A percentile compares a stretch with the other conserved stretches of the same genome.
These are phyloP conservation scores for Hypoxylon lienhwacheense DNA, from an alignment of 495 filamentous ascomycete species.

Conservation along the genomic window DNA sequence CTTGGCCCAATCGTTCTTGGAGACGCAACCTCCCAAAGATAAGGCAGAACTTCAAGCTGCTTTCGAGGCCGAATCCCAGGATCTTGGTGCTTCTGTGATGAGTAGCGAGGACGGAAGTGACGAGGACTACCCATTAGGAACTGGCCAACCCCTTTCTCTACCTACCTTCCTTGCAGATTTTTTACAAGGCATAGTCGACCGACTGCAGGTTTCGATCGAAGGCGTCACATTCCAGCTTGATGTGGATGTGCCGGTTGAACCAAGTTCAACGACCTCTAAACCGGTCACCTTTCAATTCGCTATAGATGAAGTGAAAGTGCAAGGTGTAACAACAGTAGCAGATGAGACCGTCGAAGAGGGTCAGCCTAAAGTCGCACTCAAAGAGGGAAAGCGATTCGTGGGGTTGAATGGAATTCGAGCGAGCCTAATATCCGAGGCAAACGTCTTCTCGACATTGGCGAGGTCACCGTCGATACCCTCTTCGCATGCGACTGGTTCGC, in stretches of 20 bases:
- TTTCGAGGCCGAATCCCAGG: constrained; percentile 66
- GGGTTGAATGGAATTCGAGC: constrained; percentile 63
- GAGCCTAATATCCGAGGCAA: constrained; percentile 70
- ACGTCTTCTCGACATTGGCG: constrained; percentile 67
- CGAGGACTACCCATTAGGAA: constrained; percentile 69
- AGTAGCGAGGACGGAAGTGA: constrained; percentile 63
- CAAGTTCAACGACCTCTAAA: constrained; percentile 52
- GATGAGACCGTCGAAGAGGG: constrained; percentile 20
- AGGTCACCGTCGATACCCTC: constrained; percentile 64
- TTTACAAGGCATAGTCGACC: constrained; percentile 78
- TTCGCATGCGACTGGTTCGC: constrained; percentile 57
- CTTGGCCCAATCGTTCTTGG: constrained; percentile 83
- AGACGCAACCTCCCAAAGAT: constrained; percentile 75
- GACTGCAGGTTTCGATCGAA: constrained; percentile 70
- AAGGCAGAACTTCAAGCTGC: constrained; percentile 76
- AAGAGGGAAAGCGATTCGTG: constrained; percentile 67
- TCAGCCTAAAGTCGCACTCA: constrained; percentile 38
- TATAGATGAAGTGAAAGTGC: constrained; percentile 66
- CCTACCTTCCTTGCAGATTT: constrained; percentile 82
- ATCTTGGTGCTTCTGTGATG: constrained; percentile 57
- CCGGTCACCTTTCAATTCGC: constrained; percentile 65
- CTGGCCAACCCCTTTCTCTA: constrained; percentile 70
- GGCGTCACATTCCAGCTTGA: constrained; percentile 60
- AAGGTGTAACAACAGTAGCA: constrained; percentile 58
- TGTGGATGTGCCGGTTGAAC: constrained; percentile 65